phyloP scores from a whole-genome alignment of 495 filamentous ascomycete species.

The Physcia stellaris region DNA sequence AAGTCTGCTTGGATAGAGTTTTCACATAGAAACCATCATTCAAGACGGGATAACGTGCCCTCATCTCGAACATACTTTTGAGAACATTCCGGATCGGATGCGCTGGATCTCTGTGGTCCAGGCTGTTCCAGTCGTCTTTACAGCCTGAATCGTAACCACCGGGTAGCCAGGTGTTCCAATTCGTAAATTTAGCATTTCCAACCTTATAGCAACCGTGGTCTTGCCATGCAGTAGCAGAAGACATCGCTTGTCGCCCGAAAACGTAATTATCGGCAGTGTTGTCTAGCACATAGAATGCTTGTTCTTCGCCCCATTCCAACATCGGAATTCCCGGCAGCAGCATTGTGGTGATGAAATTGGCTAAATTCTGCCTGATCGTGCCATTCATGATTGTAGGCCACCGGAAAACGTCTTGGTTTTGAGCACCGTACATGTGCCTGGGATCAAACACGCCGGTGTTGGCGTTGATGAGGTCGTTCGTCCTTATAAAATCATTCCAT shows the following conservation, averaged over 20 bases:
- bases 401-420: conserved; percentile 39
- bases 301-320: conserved; percentile 38
- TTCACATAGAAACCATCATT: conserved; percentile 32
- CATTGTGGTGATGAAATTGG: conserved; percentile 30
- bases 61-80: conserved; percentile 35
- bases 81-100: conserved; percentile 35
- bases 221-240: conserved; percentile 36
- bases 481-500: conserved; percentile 29
- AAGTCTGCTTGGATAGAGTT: conserved; percentile 28
- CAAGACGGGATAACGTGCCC: conserved; percentile 31
- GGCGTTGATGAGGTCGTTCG: conserved; percentile 34
- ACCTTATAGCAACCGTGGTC: conserved; percentile 37
- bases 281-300: conserved; percentile 36
- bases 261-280: conserved; percentile 36
- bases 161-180: conserved; percentile 22
- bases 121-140: conserved; percentile 32
- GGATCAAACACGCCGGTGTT: conserved; percentile 38
- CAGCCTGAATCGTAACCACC: conserved; percentile 35
- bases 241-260: conserved; percentile 35
- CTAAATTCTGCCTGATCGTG: conserved; percentile 31
- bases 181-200: conserved; percentile 29
- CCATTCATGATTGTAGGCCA: conserved; percentile 38
- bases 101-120: conserved; percentile 38
- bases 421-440: conserved; percentile 35
- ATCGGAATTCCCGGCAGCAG: conserved; percentile 36